Conservation (phyloP, 495 filamentous ascomycete genomes). For the Penicillium herquei region DNA sequence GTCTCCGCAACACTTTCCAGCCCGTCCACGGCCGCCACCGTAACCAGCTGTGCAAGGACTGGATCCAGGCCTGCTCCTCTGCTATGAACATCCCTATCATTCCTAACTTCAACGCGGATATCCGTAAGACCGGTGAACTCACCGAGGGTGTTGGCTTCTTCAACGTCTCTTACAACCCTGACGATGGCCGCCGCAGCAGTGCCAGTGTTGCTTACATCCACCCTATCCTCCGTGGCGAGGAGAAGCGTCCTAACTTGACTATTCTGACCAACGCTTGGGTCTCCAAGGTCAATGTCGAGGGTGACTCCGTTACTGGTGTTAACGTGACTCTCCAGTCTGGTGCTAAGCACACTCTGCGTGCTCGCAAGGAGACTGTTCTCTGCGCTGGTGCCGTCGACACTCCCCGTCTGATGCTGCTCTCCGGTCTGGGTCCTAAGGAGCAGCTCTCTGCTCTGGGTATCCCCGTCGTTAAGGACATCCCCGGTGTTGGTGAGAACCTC, state of each 20-base stretch:
- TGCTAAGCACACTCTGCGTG: conserved; percentile 54
- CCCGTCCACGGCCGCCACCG: conserved; percentile 73
- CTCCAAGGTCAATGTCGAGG: conserved; percentile 65
- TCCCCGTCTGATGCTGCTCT: conserved; percentile 69
- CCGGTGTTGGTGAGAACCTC: conserved; percentile 78
- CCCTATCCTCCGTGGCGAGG: conserved; percentile 72
- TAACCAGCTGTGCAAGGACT: conserved; percentile 82
- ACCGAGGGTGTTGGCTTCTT: conserved; percentile 79
- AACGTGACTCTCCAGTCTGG: conserved; percentile 65
- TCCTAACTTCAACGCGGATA: conserved; percentile 77
- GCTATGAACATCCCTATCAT: conserved; percentile 74
- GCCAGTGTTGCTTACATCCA: conserved; percentile 86
- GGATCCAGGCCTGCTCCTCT: conserved; percentile 70
- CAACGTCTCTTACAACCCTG: conserved; percentile 79
- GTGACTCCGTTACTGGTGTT: conserved; percentile 62
- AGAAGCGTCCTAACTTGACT: conserved; percentile 74
- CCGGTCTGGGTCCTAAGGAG: conserved; percentile 68
- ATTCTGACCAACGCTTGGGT: conserved; percentile 81
- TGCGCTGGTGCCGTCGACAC: conserved; percentile 79
- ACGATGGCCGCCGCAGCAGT: conserved; percentile 73
- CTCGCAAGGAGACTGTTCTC: conserved; percentile 71
- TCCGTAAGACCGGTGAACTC: conserved; percentile 63
- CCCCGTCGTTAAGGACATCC: conserved; percentile 66
- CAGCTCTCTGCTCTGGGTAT: conserved; percentile 66
- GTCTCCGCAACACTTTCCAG: conserved; percentile 75